Percentiles rank a stretch among this genome's conserved stretches.
These are phyloP conservation scores for Entomortierella lignicola DNA, from an alignment of 192 early-diverging fungal genomes.

Conservation along the genomic window DNA sequence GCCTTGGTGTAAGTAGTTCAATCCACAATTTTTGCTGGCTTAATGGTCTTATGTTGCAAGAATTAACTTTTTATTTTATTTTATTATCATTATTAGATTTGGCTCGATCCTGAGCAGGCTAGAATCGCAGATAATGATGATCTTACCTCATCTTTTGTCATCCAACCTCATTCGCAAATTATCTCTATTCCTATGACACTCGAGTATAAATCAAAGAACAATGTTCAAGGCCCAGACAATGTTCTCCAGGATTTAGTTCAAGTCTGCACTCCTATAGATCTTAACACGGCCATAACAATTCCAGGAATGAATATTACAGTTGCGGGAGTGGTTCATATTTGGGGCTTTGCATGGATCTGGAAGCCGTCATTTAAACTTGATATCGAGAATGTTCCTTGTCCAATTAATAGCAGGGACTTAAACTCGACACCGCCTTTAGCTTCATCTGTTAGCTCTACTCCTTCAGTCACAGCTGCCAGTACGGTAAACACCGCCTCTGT, in stretches of 20 bases:
- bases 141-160: constrained; percentile 5
- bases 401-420: constrained; percentile 10
- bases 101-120: background rate
- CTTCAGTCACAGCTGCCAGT: background rate
- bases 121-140: constrained; percentile 32
- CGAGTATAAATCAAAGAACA: constrained; percentile 11
- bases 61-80: background rate
- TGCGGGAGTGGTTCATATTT: constrained; percentile 21
- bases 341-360: constrained; percentile 48
- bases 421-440: background rate
- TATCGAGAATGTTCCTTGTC: constrained; percentile 26
- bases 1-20: constrained; percentile 21
- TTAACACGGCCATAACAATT: background rate
- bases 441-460: constrained; percentile 21
- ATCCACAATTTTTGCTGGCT: background rate
- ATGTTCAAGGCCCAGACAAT: background rate
- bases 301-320: constrained; percentile 20
- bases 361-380: constrained; percentile 28
- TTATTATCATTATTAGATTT: constrained; percentile 5
- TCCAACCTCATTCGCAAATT: constrained; percentile 21
- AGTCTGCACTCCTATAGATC: constrained; percentile 9
- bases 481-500: background rate
- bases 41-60: background rate
- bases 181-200: constrained; percentile 31
- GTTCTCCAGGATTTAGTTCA: constrained; percentile 12